Evolutionary conservation across 371 early-diverging fungal genomes (phyloP).

Genomic region (Blakeslea trispora): DNA sequence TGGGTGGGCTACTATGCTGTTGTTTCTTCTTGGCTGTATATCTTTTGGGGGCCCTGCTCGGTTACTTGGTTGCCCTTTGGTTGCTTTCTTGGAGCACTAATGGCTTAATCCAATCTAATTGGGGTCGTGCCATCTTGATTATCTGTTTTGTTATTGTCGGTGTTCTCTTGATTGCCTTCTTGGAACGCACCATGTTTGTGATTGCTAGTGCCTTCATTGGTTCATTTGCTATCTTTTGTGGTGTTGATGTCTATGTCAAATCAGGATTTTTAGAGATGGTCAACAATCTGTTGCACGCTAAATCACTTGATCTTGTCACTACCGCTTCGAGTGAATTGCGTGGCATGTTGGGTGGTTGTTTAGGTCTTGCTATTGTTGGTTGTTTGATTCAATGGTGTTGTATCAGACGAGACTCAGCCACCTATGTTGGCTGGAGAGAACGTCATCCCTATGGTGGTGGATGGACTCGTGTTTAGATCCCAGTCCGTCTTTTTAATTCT

Average conservation of each 20-base stretch:
- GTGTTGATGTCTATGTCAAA: slow-evolving; percentile 60
- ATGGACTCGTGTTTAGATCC: slow-evolving; percentile 49
- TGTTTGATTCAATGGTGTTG: slow-evolving; percentile 51
- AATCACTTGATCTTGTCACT: slow-evolving; percentile 15
- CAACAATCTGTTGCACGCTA: slow-evolving; percentile 35
- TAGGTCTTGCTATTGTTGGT: slow-evolving; percentile 54
- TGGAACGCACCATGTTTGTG: slow-evolving; percentile 55
- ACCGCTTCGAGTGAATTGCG: slow-evolving; percentile 45
- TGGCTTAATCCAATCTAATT: slow-evolving; percentile 51
- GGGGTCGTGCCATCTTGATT: slow-evolving; percentile 61
- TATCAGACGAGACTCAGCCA: slow-evolving; percentile 25
- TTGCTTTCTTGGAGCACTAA: slow-evolving; percentile 53
- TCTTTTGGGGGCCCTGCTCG: slow-evolving; percentile 59
- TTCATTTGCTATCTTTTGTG: slow-evolving; percentile 58
- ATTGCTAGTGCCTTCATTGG: slow-evolving; percentile 59
- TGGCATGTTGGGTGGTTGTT: slow-evolving; percentile 59
- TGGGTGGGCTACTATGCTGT: slow-evolving; percentile 54
- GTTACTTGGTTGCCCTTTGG: slow-evolving; percentile 59
- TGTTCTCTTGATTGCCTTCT: slow-evolving; percentile 51
- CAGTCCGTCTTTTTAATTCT: too few relatives aligned
- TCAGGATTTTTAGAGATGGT: slow-evolving; percentile 50
- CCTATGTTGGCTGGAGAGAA: slow-evolving; percentile 36
- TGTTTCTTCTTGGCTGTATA: slow-evolving; percentile 64
- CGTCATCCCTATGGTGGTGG: slow-evolving; percentile 38
- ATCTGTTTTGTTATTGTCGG: slow-evolving; percentile 49